These are phyloP conservation scores for Penicillium sclerotiorum DNA, from an alignment of 2,329 filamentous ascomycete species.

Conservation along the genomic window DNA sequence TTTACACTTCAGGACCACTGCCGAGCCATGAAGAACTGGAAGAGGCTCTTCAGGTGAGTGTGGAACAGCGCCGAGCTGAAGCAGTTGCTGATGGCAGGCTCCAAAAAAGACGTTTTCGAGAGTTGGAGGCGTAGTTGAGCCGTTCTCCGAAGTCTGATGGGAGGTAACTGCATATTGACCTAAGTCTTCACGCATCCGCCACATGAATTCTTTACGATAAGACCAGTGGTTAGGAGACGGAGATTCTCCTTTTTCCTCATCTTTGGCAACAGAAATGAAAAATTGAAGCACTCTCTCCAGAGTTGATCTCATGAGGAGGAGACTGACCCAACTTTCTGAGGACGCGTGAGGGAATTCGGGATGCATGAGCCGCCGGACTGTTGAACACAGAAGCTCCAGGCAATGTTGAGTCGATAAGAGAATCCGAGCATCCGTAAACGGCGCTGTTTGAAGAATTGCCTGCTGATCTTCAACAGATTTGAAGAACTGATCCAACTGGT, in stretches of 20 bases:
- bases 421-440: constrained; percentile 26
- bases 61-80: constrained; percentile 22
- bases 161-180: constrained; percentile 19
- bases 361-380: constrained; percentile 28
- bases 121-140: constrained; percentile 1
- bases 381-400: constrained; percentile 28
- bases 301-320: constrained; percentile 31
- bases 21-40: constrained; percentile 24
- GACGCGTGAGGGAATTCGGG: constrained; percentile 27
- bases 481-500: not conserved
- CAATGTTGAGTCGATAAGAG: constrained; percentile 29
- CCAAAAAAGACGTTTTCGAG: constrained; percentile 28
- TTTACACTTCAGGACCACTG: constrained; percentile 20
- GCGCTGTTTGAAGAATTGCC: constrained; percentile 25
- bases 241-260: constrained; percentile 12
- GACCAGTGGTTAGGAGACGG: constrained; percentile 20
- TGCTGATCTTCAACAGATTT: constrained; percentile 20
- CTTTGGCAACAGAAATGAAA: constrained; percentile 23
- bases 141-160: not conserved
- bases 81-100: constrained; percentile 26
- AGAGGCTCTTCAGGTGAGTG: constrained; percentile 23
- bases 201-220: constrained; percentile 27
- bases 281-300: constrained; percentile 28
- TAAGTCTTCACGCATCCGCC: constrained; percentile 28
- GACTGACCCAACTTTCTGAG: constrained; percentile 27